Conservation (phyloP, 345 rosid species). For the Lepidium didymum region DNA sequence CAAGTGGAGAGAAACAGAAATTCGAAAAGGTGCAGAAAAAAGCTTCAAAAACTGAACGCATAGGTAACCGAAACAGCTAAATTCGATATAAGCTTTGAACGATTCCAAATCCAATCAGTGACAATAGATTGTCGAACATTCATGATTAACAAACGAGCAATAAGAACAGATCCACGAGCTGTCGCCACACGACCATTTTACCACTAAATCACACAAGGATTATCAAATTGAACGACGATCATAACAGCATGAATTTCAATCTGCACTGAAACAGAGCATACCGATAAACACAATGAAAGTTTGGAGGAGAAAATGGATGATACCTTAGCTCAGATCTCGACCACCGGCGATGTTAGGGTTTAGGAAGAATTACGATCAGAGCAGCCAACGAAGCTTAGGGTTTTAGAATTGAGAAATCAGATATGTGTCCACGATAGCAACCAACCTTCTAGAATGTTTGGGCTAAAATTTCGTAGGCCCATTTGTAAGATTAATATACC, state of each 20-base stretch:
- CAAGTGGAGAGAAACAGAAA: not conserved
- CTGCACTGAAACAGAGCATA: not conserved
- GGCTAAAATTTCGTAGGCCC: not conserved
- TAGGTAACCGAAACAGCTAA: not conserved
- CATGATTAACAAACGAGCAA: not conserved
- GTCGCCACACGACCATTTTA: not conserved
- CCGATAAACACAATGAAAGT: not conserved
- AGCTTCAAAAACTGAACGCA: not conserved
- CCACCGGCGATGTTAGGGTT: slow-evolving; percentile 25
- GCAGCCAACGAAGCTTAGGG: slow-evolving; percentile 14
- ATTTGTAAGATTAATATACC: not conserved
- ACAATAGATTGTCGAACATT: not conserved
- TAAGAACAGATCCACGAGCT: not conserved
- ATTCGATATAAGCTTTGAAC: not conserved
- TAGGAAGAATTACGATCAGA: slow-evolving; percentile 14
- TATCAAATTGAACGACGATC: not conserved
- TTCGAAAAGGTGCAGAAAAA: not conserved
- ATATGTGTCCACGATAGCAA: not conserved
- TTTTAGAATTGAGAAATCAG: slow-evolving; percentile 1
- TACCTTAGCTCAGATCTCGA: slow-evolving; percentile 11
- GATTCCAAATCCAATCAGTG: not conserved
- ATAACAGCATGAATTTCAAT: not conserved
- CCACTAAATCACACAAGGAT: not conserved
- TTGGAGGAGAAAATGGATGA: not conserved
- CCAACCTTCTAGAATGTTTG: not conserved